These are phyloP conservation scores for Pythium diclinum DNA, from an alignment of 352 stramenopile genomes.

Conservation along the genomic window DNA sequence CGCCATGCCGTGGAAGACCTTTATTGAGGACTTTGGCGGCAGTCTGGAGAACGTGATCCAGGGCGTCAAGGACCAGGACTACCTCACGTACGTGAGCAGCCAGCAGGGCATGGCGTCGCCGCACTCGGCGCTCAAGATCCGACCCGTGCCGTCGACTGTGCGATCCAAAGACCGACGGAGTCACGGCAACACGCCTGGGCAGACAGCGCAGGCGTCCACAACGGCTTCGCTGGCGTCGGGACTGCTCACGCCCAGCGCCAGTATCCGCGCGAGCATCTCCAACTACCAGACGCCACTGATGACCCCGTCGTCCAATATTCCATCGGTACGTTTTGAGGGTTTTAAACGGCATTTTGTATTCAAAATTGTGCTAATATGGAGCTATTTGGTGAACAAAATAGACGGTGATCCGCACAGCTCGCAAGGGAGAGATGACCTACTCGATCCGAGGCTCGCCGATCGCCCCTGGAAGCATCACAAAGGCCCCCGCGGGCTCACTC, in stretches of 20 bases:
- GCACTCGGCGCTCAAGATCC: slow-evolving; percentile 31
- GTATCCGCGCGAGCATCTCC: slow-evolving; percentile 24
- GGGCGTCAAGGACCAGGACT: slow-evolving; percentile 45
- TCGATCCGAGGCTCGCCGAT: slow-evolving; percentile 70
- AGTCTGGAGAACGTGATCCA: slow-evolving; percentile 71
- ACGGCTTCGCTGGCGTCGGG: slow-evolving; percentile 12
- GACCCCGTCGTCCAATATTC: slow-evolving; percentile 30
- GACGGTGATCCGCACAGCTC: slow-evolving; percentile 62
- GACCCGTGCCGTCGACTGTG: slow-evolving; percentile 29
- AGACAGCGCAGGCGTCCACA: not conserved
- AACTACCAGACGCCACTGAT: slow-evolving; percentile 24
- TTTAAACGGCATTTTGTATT: not conserved
- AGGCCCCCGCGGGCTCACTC: slow-evolving; percentile 47
- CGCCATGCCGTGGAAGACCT: slow-evolving; percentile 76
- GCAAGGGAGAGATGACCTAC: slow-evolving; percentile 73
- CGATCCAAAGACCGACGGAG: slow-evolving; percentile 31
- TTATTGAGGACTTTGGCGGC: slow-evolving; percentile 75
- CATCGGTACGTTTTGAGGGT: slow-evolving; percentile 26
- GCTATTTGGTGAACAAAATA: slow-evolving; percentile 1
- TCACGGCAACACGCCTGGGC: slow-evolving; percentile 21
- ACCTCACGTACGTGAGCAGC: slow-evolving; percentile 28
- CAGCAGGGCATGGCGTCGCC: slow-evolving; percentile 28
- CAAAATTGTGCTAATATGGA: not conserved
- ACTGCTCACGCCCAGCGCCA: slow-evolving; percentile 16
- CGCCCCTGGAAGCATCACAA: slow-evolving; percentile 48